Evolutionary conservation across 805 yeast species (phyloP).

Genomic region (Candida palmyrensis): DNA sequence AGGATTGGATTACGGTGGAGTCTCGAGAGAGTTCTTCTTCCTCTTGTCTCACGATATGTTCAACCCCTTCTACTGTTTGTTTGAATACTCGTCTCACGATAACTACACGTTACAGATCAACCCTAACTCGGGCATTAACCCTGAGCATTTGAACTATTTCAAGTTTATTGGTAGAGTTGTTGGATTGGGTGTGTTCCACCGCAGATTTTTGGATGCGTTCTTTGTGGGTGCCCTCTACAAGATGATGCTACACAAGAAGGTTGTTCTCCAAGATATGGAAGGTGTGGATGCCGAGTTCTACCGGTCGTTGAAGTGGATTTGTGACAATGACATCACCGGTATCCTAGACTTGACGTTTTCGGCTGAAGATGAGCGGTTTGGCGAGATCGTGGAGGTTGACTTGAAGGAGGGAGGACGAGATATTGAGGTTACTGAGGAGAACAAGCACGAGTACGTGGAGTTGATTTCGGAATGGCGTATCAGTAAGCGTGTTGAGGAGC

Average conservation of each 20-base stretch:
- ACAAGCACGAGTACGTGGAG: conserved; percentile 93
- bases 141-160: conserved; percentile 97
- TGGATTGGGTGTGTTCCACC: conserved; percentile 96
- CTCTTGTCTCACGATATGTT: conserved; percentile 97
- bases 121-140: conserved; percentile 94
- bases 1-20: conserved; percentile 99
- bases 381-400: conserved; percentile 85
- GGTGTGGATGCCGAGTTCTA: conserved; percentile 98
- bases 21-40: conserved; percentile 96
- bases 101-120: conserved; percentile 96
- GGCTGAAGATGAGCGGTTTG: conserved; percentile 89
- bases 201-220: conserved; percentile 96
- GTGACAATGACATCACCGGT: conserved; percentile 85
- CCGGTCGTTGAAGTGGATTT: conserved; percentile 90
- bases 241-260: conserved; percentile 94
- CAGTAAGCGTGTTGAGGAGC: conserved; percentile 88
- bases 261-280: conserved; percentile 94
- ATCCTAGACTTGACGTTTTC: conserved; percentile 85
- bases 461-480: conserved; percentile 95
- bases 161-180: conserved; percentile 98
- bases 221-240: conserved; percentile 97
- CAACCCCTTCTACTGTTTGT: conserved; percentile 94
- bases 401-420: conserved; percentile 84
- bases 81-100: conserved; percentile 97
- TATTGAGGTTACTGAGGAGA: conserved; percentile 90